Conservation (phyloP, 2,329 filamentous ascomycete species). For the Nothophaeocryptopus gaeumannii region DNA sequence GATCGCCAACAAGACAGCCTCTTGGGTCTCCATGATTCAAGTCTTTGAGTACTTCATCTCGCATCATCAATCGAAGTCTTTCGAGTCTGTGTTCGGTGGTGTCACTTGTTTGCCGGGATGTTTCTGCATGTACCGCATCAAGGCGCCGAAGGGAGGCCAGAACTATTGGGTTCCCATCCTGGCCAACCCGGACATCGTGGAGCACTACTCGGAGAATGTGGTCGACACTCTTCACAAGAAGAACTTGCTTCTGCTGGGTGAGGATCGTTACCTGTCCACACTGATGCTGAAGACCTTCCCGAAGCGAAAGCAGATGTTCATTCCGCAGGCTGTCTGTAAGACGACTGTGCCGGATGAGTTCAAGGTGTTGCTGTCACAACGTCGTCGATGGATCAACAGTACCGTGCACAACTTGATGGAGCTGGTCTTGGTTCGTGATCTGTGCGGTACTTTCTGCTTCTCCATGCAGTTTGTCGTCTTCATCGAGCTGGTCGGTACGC, state of each 20-base stretch:
- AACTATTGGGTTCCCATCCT: conserved; percentile 99
- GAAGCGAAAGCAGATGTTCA: conserved; percentile 97
- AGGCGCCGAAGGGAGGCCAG: conserved; percentile 94
- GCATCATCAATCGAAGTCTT: conserved; percentile 93
- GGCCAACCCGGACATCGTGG: conserved; percentile 95
- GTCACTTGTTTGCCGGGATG: conserved; percentile 97
- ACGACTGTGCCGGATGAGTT: conserved; percentile 94
- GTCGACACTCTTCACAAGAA: conserved; percentile 98
- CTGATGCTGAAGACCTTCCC: conserved; percentile 98
- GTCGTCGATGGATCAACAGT: conserved; percentile 98
- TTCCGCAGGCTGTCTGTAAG: conserved; percentile 98
- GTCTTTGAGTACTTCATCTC: conserved; percentile 99
- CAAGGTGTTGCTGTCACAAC: conserved; percentile 86
- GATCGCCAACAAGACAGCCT: conserved; percentile 95
- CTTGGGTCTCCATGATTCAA: conserved; percentile 96
- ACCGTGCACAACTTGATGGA: conserved; percentile 99
- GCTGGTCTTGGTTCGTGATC: conserved; percentile 86
- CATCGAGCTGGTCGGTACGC: conserved; percentile 88
- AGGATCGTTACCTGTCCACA: conserved; percentile 93
- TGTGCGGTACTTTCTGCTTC: conserved; percentile 99
- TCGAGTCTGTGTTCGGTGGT: conserved; percentile 98
- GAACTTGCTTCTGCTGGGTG: conserved; percentile 85
- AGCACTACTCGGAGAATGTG: conserved; percentile 99
- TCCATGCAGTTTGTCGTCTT: conserved; percentile 99
- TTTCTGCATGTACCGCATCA: conserved; percentile 99